These are phyloP conservation scores for Aureobasidium mangrovei DNA, from an alignment of 2,329 filamentous ascomycete species.

Conservation along the genomic window DNA sequence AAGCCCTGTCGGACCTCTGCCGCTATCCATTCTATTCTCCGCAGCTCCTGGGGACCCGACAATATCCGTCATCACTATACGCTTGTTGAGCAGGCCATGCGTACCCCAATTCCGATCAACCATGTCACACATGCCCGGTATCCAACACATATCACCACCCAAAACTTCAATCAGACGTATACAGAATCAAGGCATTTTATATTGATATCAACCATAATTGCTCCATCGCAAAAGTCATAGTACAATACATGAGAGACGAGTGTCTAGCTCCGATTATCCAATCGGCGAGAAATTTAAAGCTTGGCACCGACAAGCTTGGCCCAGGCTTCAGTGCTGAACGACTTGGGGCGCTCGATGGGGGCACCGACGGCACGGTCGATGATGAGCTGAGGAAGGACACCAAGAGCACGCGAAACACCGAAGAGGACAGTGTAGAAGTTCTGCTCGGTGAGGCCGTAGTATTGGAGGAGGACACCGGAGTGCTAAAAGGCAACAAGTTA, in stretches of 20 bases:
- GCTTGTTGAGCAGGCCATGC: slow-evolving; percentile 4
- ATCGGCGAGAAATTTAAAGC: slow-evolving; percentile 53
- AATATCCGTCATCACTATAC: neutral
- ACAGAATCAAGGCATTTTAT: slow-evolving; percentile 11
- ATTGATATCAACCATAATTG: slow-evolving; percentile 13
- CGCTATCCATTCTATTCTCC: slow-evolving; percentile 2
- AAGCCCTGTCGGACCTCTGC: neutral
- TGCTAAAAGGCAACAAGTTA: slow-evolving; percentile 41
- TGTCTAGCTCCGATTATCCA: neutral
- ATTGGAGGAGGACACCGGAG: slow-evolving; percentile 97
- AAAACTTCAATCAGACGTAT: neutral
- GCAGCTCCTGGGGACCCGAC: neutral
- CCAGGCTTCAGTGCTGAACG: slow-evolving; percentile 95
- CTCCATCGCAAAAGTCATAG: slow-evolving; percentile 13
- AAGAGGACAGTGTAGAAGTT: slow-evolving; percentile 99
- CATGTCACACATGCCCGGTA: neutral
- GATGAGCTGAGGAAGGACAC: slow-evolving; percentile 98
- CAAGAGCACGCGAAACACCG: slow-evolving; percentile 94
- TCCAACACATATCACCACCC: neutral
- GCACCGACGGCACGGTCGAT: slow-evolving; percentile 96
- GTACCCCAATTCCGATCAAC: neutral
- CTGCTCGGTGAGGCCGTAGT: slow-evolving; percentile 97
- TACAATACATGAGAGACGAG: slow-evolving; percentile 11
- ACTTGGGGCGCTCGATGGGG: slow-evolving; percentile 98
- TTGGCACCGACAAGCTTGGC: slow-evolving; percentile 85